Base-by-base conservation (phyloP, 1,139 yeast species). In the Taiozyma onychis region DNA sequence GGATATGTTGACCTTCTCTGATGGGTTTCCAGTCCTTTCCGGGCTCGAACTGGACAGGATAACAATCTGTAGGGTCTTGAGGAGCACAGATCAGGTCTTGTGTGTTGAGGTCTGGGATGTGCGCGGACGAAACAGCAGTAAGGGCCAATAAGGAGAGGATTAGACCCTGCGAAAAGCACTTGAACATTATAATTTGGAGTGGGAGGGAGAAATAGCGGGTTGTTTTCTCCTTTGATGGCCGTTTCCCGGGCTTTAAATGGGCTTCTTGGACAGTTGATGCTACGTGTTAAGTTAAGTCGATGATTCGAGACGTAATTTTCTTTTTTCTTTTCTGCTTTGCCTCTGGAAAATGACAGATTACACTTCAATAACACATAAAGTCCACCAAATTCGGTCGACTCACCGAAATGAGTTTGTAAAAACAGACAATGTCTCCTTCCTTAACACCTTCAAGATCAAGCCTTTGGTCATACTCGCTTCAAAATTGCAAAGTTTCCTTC, bases 1-100 rank as follows among this genome's bases (percentile, higher is more conserved):
- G 96, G 8, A 88, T 75, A 16, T 77, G 75, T 62, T 87, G 95
- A 16, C 85, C 88, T 53, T 77, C 82, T 63, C 71, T 76, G 9
- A 90, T 78, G 2, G 63, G 63, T 70, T 84, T 83, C 95, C 96
- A 90, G 58, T 84, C 78, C 3, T 63, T 54, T 0, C 82, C 68
- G 1, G 96, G 85, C 41, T 66, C 77, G 60, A 88, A 87, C 2
- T 78, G 58, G 49, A 68, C 68, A 0, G 90, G 87, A 60, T 85
- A 87, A 61, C 95, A 85, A 56, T 80, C 78, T 10, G 64, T 58
- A 2, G 76, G 73, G 54, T 76, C 71, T 3, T 64, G 56, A 11
- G 75, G 75, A 21, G 35, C 46, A 39, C 52, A 50, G 11, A 50
- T 47, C 16, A 37, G 11, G 24, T 37, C 41, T 18, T 37, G 41